These are phyloP conservation scores for Macrolepiota albuminosa DNA, from an alignment of 768 basidiomycete species.

Conservation along the genomic window DNA sequence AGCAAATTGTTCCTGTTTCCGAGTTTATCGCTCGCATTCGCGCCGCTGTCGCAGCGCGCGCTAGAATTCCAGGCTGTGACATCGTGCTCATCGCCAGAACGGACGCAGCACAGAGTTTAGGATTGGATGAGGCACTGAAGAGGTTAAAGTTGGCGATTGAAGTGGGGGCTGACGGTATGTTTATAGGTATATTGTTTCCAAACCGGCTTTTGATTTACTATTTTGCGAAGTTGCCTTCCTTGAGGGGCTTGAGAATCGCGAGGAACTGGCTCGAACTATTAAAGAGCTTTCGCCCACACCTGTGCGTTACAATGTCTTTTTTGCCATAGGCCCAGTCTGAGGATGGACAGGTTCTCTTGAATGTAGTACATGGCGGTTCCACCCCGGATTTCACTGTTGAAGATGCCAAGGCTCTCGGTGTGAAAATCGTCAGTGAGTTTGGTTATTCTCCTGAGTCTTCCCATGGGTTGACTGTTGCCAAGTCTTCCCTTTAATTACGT, in stretches of 20 bases:
- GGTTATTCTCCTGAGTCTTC: neutral
- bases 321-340: conserved; percentile 1
- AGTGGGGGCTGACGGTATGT: conserved; percentile 39
- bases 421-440: conserved; percentile 34
- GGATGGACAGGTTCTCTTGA: conserved; percentile 34
- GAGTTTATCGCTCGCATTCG: conserved; percentile 50
- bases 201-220: neutral
- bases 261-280: conserved; percentile 37
- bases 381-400: conserved; percentile 46
- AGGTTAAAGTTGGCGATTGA: conserved; percentile 42
- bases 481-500: conserved; percentile 46
- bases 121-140: conserved; percentile 45
- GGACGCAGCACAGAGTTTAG: conserved; percentile 46
- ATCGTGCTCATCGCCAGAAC: conserved; percentile 49
- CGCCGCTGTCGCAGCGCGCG: conserved; percentile 45
- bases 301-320: conserved; percentile 10
- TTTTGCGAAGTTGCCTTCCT: conserved; percentile 44
- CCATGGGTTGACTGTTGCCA: conserved; percentile 3
- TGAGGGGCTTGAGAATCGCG: conserved; percentile 44
- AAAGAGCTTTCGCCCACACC: conserved; percentile 36
- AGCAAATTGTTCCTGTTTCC: conserved; percentile 45
- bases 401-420: conserved; percentile 41
- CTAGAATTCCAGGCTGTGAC: conserved; percentile 42
- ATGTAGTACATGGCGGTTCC: conserved; percentile 46
- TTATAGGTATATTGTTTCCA: neutral